Evolutionary conservation across 148 eudicot genomes (phyloP).

Genomic region (Dysphania ambrosioides): DNA sequence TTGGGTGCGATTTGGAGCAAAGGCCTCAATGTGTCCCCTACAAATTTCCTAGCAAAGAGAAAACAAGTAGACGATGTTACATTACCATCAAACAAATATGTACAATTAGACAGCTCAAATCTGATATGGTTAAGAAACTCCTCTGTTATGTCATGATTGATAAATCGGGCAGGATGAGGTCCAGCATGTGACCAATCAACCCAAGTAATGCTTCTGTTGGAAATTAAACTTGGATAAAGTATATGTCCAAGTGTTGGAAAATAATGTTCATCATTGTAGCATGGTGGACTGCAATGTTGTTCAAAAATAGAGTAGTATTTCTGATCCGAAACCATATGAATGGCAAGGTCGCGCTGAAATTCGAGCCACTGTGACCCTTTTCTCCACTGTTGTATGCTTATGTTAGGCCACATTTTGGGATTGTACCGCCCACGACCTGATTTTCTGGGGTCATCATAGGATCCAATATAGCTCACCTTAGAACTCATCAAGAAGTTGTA

Average conservation of each 20-base stretch:
- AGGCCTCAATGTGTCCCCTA: constrained; percentile 37
- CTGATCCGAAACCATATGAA: constrained; percentile 34
- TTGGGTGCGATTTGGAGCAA: constrained; percentile 43
- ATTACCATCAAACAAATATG: constrained; percentile 48
- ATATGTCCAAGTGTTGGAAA: constrained; percentile 55
- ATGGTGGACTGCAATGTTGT: constrained; percentile 41
- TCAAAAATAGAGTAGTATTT: constrained; percentile 47
- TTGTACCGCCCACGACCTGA: constrained; percentile 62
- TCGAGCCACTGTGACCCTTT: constrained; percentile 84
- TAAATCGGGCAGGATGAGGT: constrained; percentile 55
- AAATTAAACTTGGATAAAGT: constrained; percentile 26
- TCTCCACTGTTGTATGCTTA: constrained; percentile 53
- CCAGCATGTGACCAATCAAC: constrained; percentile 59
- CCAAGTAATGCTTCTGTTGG: constrained; percentile 47
- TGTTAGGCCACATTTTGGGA: constrained; percentile 43
- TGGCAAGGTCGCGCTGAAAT: constrained; percentile 43
- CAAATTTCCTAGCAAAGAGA: constrained; percentile 72
- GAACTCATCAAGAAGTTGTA: constrained; percentile 46
- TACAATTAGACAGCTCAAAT: constrained; percentile 32
- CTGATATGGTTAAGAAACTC: constrained; percentile 47
- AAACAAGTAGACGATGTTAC: constrained; percentile 38
- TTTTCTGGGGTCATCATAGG: constrained; percentile 46
- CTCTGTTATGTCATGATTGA: constrained; percentile 33
- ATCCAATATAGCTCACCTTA: constrained; percentile 40
- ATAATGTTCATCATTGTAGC: constrained; percentile 70